A percentile compares a stretch with the other conserved stretches of the same genome.
Conservation (phyloP, 257 asterid genomes). For the Striga asiatica region DNA sequence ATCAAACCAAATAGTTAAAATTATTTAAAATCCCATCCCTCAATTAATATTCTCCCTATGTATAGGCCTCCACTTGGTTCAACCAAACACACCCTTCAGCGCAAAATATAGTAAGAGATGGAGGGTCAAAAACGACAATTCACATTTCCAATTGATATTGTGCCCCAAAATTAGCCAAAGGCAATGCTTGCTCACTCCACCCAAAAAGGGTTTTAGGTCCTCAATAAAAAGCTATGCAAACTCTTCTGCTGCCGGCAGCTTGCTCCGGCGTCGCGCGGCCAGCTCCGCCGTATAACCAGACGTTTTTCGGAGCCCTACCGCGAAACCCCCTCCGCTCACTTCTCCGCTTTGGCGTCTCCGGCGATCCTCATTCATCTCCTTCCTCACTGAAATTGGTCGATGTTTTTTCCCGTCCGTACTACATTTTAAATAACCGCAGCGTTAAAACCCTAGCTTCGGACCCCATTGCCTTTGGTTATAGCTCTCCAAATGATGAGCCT, state of each 20-base stretch:
- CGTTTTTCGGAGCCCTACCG: conserved; percentile 15
- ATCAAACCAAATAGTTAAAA: too few species aligned
- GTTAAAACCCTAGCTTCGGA: conserved; percentile 35
- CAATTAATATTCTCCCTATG: too few species aligned
- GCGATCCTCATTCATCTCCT: conserved; percentile 26
- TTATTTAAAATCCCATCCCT: too few species aligned
- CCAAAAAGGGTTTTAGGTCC: neutral
- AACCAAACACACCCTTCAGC: too few species aligned
- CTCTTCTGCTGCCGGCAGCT: conserved; percentile 68
- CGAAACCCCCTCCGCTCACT: conserved; percentile 13
- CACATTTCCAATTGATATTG: neutral
- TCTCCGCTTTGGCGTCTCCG: conserved; percentile 13
- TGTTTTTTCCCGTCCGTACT: conserved; percentile 26
- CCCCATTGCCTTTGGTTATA: conserved; percentile 35
- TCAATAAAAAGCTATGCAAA: conserved; percentile 42
- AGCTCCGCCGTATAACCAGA: conserved; percentile 17
- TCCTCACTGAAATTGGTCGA: conserved; percentile 27
- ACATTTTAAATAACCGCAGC: conserved; percentile 17
- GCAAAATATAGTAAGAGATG: neutral
- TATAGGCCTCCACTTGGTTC: too few species aligned
- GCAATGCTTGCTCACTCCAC: neutral
- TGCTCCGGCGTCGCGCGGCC: conserved; percentile 51
- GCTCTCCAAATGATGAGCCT: conserved; percentile 47
- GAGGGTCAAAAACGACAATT: neutral
- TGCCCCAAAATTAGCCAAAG: neutral